Conservation (phyloP, 2,329 filamentous ascomycete genomes). For the Penicillium crustosum region DNA sequence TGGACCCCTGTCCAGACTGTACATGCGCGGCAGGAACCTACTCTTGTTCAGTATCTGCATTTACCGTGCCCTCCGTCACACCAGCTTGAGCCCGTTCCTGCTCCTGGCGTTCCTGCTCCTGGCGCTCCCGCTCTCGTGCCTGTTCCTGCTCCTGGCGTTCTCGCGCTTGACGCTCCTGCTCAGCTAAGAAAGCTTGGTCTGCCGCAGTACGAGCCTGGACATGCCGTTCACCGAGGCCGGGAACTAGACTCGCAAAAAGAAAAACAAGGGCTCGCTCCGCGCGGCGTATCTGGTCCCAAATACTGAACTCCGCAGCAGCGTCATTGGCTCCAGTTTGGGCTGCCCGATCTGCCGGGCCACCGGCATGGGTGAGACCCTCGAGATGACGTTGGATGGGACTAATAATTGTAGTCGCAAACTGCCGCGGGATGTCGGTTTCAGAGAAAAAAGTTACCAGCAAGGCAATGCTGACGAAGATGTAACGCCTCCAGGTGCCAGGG, state of each 20-base stretch:
- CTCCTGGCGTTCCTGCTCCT: background rate
- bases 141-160: constrained; percentile 10
- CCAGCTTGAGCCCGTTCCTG: background rate
- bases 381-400: constrained; percentile 46
- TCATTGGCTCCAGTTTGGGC: background rate
- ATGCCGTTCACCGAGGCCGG: constrained; percentile 62
- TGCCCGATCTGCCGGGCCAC: constrained; percentile 25
- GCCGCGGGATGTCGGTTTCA: constrained; percentile 41
- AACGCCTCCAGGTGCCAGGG: constrained; percentile 47
- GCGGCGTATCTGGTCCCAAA: constrained; percentile 41
- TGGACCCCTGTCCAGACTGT: background rate
- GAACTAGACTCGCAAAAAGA: constrained; percentile 62
- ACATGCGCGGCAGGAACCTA: background rate
- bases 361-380: constrained; percentile 42
- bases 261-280: constrained; percentile 59
- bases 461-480: constrained; percentile 41
- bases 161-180: constrained; percentile 1
- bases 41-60: background rate
- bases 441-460: constrained; percentile 43
- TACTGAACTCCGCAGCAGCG: background rate
- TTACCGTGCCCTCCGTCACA: background rate
- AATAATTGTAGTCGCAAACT: constrained; percentile 34
- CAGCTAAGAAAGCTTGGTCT: constrained; percentile 37
- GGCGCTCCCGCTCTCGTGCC: background rate
- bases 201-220: constrained; percentile 57